Percentiles rank a stretch among this genome's conserved stretches.
Evolutionary conservation across 306 rosid genomes (phyloP).

Genomic region (Morella rubra): DNA sequence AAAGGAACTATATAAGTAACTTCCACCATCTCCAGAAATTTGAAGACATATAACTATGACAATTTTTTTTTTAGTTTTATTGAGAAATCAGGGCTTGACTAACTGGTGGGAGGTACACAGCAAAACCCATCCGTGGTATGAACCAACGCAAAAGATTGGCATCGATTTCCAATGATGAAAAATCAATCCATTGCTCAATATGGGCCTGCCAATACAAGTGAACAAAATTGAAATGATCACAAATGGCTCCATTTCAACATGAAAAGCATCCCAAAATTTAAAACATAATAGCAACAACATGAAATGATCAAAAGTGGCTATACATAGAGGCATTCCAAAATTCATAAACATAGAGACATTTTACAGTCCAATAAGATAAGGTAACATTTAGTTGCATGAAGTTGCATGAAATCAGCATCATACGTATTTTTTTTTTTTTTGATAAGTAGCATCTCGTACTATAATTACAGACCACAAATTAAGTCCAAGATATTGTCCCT

Average conservation of each 20-base stretch:
- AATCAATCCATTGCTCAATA: constrained; percentile 87
- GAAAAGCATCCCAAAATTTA: background rate
- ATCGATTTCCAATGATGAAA: constrained; percentile 68
- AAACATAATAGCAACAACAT: no score
- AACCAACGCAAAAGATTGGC: constrained; percentile 36
- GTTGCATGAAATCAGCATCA: no score
- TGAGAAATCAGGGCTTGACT: constrained; percentile 20
- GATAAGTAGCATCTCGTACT: background rate
- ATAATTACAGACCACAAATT: background rate
- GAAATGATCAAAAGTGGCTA: background rate
- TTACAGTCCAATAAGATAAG: background rate
- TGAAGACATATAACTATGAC: background rate
- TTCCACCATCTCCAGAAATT: background rate
- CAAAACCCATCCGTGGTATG: constrained; percentile 41
- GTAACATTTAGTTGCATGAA: background rate
- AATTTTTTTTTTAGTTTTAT: no score
- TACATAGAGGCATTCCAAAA: background rate
- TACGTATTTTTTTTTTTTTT: no score
- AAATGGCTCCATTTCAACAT: background rate
- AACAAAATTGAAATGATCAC: background rate
- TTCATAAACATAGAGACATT: background rate
- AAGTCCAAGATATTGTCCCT: background rate
- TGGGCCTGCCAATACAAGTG: constrained; percentile 47
- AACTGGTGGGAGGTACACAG: constrained; percentile 55
- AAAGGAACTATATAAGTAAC: background rate